Evolutionary conservation across 495 filamentous ascomycete genomes (phyloP).

Genomic region (Hypoxylon perforatum): DNA sequence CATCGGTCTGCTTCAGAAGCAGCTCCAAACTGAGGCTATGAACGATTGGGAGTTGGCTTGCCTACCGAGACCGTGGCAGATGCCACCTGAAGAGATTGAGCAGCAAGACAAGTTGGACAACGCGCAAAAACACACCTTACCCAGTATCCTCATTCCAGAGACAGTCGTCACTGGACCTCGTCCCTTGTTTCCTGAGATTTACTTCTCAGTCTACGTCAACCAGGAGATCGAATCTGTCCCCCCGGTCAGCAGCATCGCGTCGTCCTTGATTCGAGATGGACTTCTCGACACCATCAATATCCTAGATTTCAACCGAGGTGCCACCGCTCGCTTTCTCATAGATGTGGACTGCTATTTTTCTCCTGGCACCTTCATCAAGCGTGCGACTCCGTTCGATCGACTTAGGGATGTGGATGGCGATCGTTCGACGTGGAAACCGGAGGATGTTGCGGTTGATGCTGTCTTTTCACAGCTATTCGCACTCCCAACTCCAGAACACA

Average conservation of each 20-base stretch:
- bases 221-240: conserved; percentile 96
- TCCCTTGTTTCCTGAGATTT: conserved; percentile 89
- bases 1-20: conserved; percentile 85
- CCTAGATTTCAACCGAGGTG: conserved; percentile 90
- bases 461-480: conserved; percentile 95
- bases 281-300: conserved; percentile 94
- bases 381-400: conserved; percentile 90
- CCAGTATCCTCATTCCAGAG: conserved; percentile 76
- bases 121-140: conserved; percentile 79
- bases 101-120: conserved; percentile 65
- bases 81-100: conserved; percentile 61
- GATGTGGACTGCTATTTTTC: conserved; percentile 96
- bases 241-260: conserved; percentile 75
- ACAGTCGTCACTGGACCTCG: conserved; percentile 77
- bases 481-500: conserved; percentile 88
- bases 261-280: conserved; percentile 83
- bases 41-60: conserved; percentile 80
- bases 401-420: conserved; percentile 79
- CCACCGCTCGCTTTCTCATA: conserved; percentile 87
- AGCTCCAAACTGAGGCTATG: conserved; percentile 77
- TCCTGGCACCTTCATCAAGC: conserved; percentile 86
- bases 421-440: conserved; percentile 91
- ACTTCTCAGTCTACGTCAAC: conserved; percentile 88
- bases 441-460: conserved; percentile 96
- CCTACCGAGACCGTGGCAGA: conserved; percentile 85